A percentile compares a stretch with the other conserved stretches of the same genome.
phyloP scores from a whole-genome alignment of 176 grass and related monocot species.

The Zoysia japonica region DNA sequence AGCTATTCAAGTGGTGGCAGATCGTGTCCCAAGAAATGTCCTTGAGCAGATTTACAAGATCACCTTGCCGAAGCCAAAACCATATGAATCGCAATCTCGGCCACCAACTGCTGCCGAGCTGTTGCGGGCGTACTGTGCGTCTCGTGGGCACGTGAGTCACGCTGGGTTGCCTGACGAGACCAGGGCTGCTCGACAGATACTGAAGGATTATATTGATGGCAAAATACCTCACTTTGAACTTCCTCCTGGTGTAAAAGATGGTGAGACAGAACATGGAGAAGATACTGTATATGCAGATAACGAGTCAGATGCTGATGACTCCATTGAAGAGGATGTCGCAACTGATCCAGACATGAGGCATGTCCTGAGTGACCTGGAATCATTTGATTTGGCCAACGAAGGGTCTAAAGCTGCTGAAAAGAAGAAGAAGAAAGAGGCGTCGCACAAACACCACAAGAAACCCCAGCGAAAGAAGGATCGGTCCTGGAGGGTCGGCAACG shows the following conservation, averaged over 20 bases:
- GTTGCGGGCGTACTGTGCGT: conserved; percentile 69
- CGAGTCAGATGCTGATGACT: conserved; percentile 17
- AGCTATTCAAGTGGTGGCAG: conserved; percentile 77
- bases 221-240: conserved; percentile 86
- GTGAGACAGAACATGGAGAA: conserved; percentile 9
- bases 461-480: conserved; percentile 76
- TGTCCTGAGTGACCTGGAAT: conserved; percentile 56
- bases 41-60: conserved; percentile 77
- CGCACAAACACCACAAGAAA: conserved; percentile 62
- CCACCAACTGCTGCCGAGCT: conserved; percentile 67
- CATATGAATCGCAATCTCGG: conserved; percentile 64
- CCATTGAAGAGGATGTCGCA: background rate
- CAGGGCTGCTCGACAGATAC: conserved; percentile 71
- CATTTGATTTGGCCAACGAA: conserved; percentile 53
- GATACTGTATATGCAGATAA: background rate
- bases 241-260: conserved; percentile 45
- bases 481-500: conserved; percentile 63
- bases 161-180: conserved; percentile 84
- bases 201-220: conserved; percentile 94
- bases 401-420: conserved; percentile 33
- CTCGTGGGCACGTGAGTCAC: conserved; percentile 77
- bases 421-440: conserved; percentile 42
- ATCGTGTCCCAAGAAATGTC: conserved; percentile 59
- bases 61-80: conserved; percentile 67
- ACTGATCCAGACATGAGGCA: conserved; percentile 37